Percentiles rank a stretch among this genome's conserved stretches.
These are phyloP conservation scores for Vigna angularis DNA, from an alignment of 306 rosid species.

Conservation along the genomic window DNA sequence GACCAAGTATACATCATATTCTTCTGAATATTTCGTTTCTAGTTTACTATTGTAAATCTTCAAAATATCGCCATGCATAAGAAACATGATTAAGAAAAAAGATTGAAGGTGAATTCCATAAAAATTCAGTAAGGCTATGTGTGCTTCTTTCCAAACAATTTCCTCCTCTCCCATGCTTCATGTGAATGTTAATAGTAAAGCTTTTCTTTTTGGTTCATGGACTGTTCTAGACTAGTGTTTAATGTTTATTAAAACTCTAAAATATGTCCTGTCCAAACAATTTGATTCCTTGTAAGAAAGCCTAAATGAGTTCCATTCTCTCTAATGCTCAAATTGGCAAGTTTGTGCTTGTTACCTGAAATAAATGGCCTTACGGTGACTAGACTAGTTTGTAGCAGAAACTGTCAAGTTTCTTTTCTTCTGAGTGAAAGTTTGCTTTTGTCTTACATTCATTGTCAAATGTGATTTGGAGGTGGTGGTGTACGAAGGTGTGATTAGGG, in stretches of 20 bases:
- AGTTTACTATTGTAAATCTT: conserved; percentile 22
- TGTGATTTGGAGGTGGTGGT: conserved; percentile 96
- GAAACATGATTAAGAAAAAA: conserved; percentile 7
- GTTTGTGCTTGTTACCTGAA: conserved; percentile 50
- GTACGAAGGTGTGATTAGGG: conserved; percentile 86
- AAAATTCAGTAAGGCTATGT: conserved; percentile 16
- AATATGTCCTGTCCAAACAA: conserved; percentile 28
- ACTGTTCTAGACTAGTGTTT: conserved; percentile 19
- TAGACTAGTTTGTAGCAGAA: conserved; percentile 39
- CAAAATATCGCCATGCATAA: conserved; percentile 32
- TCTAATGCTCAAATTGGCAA: conserved; percentile 30
- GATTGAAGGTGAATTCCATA: background rate
- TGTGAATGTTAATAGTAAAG: conserved; percentile 26
- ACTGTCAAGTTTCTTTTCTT: conserved; percentile 27
- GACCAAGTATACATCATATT: conserved; percentile 88
- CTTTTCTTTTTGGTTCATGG: background rate
- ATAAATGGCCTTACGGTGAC: conserved; percentile 70
- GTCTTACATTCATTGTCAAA: conserved; percentile 57
- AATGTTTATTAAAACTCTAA: conserved; percentile 30
- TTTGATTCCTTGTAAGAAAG: conserved; percentile 39
- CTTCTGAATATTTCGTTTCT: conserved; percentile 46
- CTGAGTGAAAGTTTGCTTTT: conserved; percentile 36
- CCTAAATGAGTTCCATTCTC: conserved; percentile 26
- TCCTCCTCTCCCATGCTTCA: background rate
- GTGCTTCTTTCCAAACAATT: conserved; percentile 8